Percentiles rank a stretch among this genome's conserved stretches.
These are phyloP conservation scores for Cytospora piceae DNA, from an alignment of 2,329 filamentous ascomycete species.

Conservation along the genomic window DNA sequence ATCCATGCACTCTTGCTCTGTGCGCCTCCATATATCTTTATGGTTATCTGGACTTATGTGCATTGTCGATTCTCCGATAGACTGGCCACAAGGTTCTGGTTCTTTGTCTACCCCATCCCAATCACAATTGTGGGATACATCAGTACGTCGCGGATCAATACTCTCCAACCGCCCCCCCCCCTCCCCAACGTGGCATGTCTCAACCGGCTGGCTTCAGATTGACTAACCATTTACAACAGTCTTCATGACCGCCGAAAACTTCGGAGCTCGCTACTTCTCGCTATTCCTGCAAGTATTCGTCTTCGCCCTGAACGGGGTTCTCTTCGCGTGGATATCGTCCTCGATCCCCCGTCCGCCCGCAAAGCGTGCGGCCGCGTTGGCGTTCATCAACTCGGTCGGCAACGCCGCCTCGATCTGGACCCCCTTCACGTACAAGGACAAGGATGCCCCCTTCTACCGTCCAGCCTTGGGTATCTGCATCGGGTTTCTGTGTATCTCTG, in stretches of 20 bases:
- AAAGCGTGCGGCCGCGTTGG: slow-evolving; percentile 58
- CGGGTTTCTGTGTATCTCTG: slow-evolving; percentile 40
- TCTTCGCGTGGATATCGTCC: slow-evolving; percentile 49
- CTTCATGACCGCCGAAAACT: slow-evolving; percentile 56
- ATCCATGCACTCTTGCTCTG: slow-evolving; percentile 38
- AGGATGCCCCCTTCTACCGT: slow-evolving; percentile 44
- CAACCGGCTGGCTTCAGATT: neutral
- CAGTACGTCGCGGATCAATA: slow-evolving; percentile 4
- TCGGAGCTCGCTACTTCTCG: slow-evolving; percentile 58
- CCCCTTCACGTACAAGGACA: slow-evolving; percentile 49
- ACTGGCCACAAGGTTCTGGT: slow-evolving; percentile 45
- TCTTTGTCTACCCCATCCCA: slow-evolving; percentile 38
- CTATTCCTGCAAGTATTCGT: slow-evolving; percentile 61
- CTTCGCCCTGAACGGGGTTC: slow-evolving; percentile 57
- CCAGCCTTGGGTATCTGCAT: slow-evolving; percentile 48
- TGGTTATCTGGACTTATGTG: slow-evolving; percentile 36
- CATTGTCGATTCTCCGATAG: slow-evolving; percentile 45
- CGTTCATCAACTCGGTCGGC: slow-evolving; percentile 58
- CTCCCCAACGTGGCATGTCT: too few relatives aligned
- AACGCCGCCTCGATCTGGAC: slow-evolving; percentile 58
- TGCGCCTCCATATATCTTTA: slow-evolving; percentile 38
- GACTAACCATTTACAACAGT: slow-evolving; percentile 44
- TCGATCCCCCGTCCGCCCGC: slow-evolving; percentile 56
- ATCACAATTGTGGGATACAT: slow-evolving; percentile 35
- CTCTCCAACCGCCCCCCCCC: neutral